Conservation (phyloP, 73 alveolate genomes). For the Durusdinium trenchii region DNA sequence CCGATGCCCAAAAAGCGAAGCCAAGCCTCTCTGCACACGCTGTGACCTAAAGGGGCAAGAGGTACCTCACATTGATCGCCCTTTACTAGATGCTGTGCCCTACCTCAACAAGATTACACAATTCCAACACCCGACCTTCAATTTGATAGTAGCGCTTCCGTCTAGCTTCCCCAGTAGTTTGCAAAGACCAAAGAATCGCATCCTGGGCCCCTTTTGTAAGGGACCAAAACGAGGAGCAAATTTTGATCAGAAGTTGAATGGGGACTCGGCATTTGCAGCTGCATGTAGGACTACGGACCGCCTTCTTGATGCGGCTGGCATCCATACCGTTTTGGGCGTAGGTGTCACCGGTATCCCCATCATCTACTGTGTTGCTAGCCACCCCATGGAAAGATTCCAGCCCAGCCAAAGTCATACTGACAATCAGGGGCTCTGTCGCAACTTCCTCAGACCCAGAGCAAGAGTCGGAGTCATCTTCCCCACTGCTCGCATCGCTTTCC, state of each 20-base stretch:
- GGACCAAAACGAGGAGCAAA: not conserved
- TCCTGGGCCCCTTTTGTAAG: not conserved
- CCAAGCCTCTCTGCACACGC: slow-evolving; percentile 7
- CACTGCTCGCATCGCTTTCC: too few species aligned
- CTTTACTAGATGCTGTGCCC: too few species aligned
- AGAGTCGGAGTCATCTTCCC: not conserved
- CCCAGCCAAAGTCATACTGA: not conserved
- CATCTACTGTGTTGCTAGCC: not conserved
- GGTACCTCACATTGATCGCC: not conserved
- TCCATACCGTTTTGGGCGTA: not conserved
- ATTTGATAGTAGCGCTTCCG: not conserved
- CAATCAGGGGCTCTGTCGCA: not conserved
- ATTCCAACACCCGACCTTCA: not conserved
- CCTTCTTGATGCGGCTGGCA: not conserved
- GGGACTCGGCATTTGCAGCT: not conserved
- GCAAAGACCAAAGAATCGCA: not conserved
- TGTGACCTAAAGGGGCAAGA: not conserved
- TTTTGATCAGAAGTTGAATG: not conserved
- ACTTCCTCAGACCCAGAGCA: not conserved
- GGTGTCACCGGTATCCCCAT: not conserved
- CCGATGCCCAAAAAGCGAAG: not conserved
- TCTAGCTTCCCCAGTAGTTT: not conserved
- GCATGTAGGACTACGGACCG: not conserved
- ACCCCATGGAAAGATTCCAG: not conserved
- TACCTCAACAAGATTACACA: not conserved